A percentile compares a stretch with the other conserved stretches of the same genome.
phyloP scores from a whole-genome alignment of 768 basidiomycete species.

The Amanita jacksonii region DNA sequence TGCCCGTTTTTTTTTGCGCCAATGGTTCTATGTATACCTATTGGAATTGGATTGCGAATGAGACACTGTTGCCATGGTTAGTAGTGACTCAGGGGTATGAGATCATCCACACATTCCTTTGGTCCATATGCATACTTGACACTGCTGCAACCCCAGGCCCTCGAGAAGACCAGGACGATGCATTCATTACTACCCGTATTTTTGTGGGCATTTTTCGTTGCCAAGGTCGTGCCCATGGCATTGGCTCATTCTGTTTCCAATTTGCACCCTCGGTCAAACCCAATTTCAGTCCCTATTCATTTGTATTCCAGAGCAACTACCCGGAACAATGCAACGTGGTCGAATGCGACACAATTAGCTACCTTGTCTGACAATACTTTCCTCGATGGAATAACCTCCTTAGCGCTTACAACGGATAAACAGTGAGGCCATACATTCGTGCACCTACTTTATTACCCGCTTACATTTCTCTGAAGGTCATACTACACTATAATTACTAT shows the following conservation, averaged over 20 bases:
- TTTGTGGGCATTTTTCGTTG: not conserved
- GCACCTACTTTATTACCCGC: not conserved
- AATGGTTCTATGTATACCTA: conserved; percentile 4
- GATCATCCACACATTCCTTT: conserved; percentile 3
- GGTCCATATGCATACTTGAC: conserved; percentile 6
- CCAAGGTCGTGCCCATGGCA: conserved; percentile 1
- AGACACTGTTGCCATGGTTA: too few species aligned
- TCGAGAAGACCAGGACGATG: conserved; percentile 1
- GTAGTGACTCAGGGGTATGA: too few species aligned
- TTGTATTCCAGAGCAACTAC: conserved; percentile 5
- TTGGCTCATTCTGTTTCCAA: conserved; percentile 15
- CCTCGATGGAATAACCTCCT: conserved; percentile 30
- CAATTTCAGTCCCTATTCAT: conserved; percentile 23
- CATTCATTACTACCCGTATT: conserved; percentile 6
- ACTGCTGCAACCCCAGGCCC: too few species aligned
- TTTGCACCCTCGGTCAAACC: conserved; percentile 15
- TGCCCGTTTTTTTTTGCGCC: conserved; percentile 6
- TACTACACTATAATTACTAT: conserved; percentile 55
- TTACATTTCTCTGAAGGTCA: conserved; percentile 34
- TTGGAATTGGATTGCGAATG: too few species aligned
- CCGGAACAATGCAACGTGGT: conserved; percentile 3
- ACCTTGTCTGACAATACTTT: conserved; percentile 19
- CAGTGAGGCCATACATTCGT: conserved; percentile 17
- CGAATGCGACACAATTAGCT: conserved; percentile 7
- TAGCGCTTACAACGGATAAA: conserved; percentile 37